These are phyloP conservation scores for Botrytis galanthina DNA, from an alignment of 2,329 filamentous ascomycete species.

Conservation along the genomic window DNA sequence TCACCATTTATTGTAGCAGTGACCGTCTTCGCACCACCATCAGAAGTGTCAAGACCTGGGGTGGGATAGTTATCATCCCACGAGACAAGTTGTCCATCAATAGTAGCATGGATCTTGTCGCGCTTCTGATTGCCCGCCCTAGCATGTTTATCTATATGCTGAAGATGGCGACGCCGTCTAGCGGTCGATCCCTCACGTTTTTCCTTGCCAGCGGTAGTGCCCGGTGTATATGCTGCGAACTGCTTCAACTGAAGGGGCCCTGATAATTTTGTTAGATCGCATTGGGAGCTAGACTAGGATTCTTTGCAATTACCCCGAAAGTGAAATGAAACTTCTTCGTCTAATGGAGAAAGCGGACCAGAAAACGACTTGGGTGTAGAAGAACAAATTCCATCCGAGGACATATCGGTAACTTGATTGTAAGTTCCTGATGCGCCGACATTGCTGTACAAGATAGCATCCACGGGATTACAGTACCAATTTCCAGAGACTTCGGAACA, in stretches of 20 bases:
- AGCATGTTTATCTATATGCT: conserved; percentile 35
- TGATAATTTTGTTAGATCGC: conserved; percentile 1
- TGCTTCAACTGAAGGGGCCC: conserved; percentile 66
- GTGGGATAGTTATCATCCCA: conserved; percentile 29
- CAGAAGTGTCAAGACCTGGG: background rate
- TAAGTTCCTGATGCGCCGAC: conserved; percentile 61
- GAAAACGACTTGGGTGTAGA: conserved; percentile 52
- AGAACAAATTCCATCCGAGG: conserved; percentile 52
- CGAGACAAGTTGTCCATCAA: conserved; percentile 31
- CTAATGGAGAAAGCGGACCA: conserved; percentile 63
- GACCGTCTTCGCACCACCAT: background rate
- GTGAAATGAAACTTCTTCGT: conserved; percentile 58
- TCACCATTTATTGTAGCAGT: conserved; percentile 18
- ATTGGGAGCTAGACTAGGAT: background rate
- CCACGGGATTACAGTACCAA: conserved; percentile 64
- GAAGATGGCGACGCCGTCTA: conserved; percentile 29
- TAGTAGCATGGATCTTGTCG: conserved; percentile 40
- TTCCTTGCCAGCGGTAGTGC: conserved; percentile 33
- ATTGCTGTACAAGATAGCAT: conserved; percentile 65
- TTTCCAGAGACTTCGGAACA: conserved; percentile 46
- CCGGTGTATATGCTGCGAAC: conserved; percentile 66
- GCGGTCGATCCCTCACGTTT: conserved; percentile 40
- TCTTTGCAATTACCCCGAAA: conserved; percentile 15
- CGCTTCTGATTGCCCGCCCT: conserved; percentile 39
- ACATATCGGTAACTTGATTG: conserved; percentile 62